These are phyloP conservation scores for Lachnellula occidentalis DNA, from an alignment of 2,329 filamentous ascomycete species.

Conservation along the genomic window DNA sequence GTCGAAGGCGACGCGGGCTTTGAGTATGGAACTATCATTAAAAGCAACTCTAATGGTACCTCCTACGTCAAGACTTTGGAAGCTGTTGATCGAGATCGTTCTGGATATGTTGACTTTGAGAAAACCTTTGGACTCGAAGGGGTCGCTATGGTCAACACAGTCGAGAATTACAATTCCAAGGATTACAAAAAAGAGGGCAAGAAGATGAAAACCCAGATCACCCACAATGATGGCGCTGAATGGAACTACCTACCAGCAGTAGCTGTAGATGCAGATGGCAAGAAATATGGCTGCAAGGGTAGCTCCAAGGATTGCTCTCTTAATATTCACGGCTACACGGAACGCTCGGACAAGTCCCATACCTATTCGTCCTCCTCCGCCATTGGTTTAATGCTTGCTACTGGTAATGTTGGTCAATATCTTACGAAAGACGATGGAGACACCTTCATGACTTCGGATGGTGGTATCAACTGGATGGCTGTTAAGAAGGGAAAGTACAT, in stretches of 20 bases:
- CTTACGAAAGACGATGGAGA: slow-evolving; percentile 52
- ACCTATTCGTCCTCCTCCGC: slow-evolving; percentile 86
- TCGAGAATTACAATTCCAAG: slow-evolving; percentile 62
- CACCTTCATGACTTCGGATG: slow-evolving; percentile 87
- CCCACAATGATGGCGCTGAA: slow-evolving; percentile 89
- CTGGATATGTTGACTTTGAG: slow-evolving; percentile 88
- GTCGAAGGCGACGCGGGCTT: slow-evolving; percentile 60
- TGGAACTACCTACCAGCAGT: slow-evolving; percentile 79
- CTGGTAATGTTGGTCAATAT: slow-evolving; percentile 78
- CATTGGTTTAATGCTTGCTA: slow-evolving; percentile 82
- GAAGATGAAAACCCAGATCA: slow-evolving; percentile 83
- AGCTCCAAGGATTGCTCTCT: slow-evolving; percentile 69
- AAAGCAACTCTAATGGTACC: slow-evolving; percentile 97
- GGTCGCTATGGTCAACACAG: slow-evolving; percentile 79
- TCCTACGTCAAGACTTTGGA: slow-evolving; percentile 82
- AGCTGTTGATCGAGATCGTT: slow-evolving; percentile 72
- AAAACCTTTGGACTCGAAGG: slow-evolving; percentile 91
- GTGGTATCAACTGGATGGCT: slow-evolving; percentile 80
- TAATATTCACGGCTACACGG: slow-evolving; percentile 93
- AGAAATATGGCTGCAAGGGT: slow-evolving; percentile 63
- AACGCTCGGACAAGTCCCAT: slow-evolving; percentile 73
- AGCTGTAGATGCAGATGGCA: slow-evolving; percentile 61
- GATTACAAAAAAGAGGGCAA: slow-evolving; percentile 59
- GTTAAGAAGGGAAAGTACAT: slow-evolving; percentile 84
- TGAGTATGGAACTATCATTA: slow-evolving; percentile 82